These are phyloP conservation scores for Pistacia atlantica DNA, from an alignment of 345 rosid species.

Conservation along the genomic window DNA sequence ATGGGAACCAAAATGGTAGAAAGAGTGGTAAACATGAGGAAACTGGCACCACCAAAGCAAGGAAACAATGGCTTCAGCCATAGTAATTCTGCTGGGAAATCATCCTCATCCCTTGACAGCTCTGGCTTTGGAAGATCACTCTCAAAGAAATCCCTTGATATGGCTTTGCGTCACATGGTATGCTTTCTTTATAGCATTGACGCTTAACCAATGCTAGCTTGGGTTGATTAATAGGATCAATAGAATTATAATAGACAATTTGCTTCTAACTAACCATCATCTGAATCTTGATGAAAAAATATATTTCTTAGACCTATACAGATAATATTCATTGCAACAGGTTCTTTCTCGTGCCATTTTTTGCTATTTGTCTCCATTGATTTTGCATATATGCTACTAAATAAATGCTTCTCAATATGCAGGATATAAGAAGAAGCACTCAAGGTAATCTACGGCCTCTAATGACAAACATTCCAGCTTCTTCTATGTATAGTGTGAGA, in stretches of 20 bases:
- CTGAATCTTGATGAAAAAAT: not conserved
- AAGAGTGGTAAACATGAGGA: slow-evolving; percentile 88
- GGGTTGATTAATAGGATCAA: not conserved
- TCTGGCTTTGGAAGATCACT: slow-evolving; percentile 75
- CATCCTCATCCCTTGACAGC: slow-evolving; percentile 54
- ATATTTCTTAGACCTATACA: not conserved
- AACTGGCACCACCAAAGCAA: slow-evolving; percentile 69
- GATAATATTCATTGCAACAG: not conserved
- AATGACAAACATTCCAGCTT: slow-evolving; percentile 70
- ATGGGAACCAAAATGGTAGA: slow-evolving; percentile 88
- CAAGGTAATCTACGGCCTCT: slow-evolving; percentile 67
- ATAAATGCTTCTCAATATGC: slow-evolving; percentile 7
- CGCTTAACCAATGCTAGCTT: not conserved
- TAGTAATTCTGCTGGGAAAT: slow-evolving; percentile 43
- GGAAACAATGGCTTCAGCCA: slow-evolving; percentile 35
- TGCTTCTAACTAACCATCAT: slow-evolving; percentile 22
- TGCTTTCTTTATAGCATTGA: slow-evolving; percentile 13
- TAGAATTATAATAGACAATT: not conserved
- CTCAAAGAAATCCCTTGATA: slow-evolving; percentile 81
- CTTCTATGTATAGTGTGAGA: slow-evolving; percentile 78
- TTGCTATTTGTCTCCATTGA: not conserved
- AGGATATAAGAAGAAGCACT: slow-evolving; percentile 82
- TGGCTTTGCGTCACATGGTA: slow-evolving; percentile 95
- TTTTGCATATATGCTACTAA: not conserved
- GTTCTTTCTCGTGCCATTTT: not conserved